Conservation (phyloP, 2,329 filamentous ascomycete species). For the Aureobasidium zeae region DNA sequence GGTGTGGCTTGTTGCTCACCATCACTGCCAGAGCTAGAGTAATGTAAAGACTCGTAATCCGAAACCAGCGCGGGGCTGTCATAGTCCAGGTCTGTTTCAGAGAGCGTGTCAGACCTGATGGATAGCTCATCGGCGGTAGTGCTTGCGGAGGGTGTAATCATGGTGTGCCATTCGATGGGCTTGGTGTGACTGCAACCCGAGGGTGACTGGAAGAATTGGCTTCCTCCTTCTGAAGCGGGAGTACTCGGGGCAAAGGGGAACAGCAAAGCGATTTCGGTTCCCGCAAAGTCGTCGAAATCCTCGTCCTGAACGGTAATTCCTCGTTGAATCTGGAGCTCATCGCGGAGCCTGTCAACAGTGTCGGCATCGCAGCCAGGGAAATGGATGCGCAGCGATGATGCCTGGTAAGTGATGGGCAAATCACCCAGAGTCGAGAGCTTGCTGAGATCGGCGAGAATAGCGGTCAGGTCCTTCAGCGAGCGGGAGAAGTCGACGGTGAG, state of each 20-base stretch:
- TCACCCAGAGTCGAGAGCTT: conserved; percentile 70
- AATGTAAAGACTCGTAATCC: conserved; percentile 49
- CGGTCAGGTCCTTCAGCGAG: conserved; percentile 72
- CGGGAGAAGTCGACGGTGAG: conserved; percentile 83
- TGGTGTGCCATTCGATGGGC: conserved; percentile 41
- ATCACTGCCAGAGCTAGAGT: conserved; percentile 31
- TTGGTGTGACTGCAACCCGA: conserved; percentile 32
- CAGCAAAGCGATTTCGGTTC: conserved; percentile 63
- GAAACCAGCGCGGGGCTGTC: conserved; percentile 38
- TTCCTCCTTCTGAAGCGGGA: conserved; percentile 29
- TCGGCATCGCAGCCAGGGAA: conserved; percentile 85
- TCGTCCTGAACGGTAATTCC: conserved; percentile 72
- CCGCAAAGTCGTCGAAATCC: conserved; percentile 59
- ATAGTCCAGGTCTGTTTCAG: conserved; percentile 23
- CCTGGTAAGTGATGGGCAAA: conserved; percentile 66
- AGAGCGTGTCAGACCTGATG: conserved; percentile 25
- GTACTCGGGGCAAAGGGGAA: conserved; percentile 76
- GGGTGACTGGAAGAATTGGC: conserved; percentile 32
- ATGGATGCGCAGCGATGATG: conserved; percentile 63
- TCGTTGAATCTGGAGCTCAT: conserved; percentile 74
- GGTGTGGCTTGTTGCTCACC: conserved; percentile 27
- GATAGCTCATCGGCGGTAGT: conserved; percentile 21
- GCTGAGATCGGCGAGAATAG: conserved; percentile 71
- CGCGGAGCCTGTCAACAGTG: conserved; percentile 72
- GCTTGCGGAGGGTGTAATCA: conserved; percentile 42